Percentiles rank a stretch among this genome's conserved stretches.
These are phyloP conservation scores for Fusarium multiceps DNA, from an alignment of 2,329 filamentous ascomycete genomes.

Conservation along the genomic window DNA sequence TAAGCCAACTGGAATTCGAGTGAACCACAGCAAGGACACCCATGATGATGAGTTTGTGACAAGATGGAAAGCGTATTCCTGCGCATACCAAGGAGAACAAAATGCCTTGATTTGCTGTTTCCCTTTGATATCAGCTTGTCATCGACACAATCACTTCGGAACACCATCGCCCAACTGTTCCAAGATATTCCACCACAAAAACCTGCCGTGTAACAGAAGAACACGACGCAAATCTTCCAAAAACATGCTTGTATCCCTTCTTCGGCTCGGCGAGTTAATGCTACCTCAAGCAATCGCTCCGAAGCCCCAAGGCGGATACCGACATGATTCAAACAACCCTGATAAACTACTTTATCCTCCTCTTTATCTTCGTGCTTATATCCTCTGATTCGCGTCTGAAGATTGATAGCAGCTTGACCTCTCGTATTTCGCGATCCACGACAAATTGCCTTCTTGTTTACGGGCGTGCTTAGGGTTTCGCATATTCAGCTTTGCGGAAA, in stretches of 20 bases:
- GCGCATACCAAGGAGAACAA: neutral
- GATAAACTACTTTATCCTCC: conserved; percentile 23
- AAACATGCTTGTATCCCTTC: conserved; percentile 12
- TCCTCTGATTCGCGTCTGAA: neutral
- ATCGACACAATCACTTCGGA: neutral
- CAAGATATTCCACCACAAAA: conserved; percentile 2
- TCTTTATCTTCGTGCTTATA: neutral
- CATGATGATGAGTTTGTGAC: neutral
- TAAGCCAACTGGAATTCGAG: neutral
- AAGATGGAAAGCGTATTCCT: neutral
- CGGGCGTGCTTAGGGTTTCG: neutral
- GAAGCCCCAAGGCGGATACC: conserved; percentile 19
- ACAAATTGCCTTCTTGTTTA: conserved; percentile 25
- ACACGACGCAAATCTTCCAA: neutral
- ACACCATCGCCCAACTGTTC: neutral
- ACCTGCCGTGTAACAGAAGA: conserved; percentile 8
- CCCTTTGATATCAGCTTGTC: neutral
- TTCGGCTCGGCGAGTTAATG: conserved; percentile 31
- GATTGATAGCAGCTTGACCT: neutral
- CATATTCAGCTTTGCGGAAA: conserved; percentile 3
- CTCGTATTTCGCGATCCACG: neutral
- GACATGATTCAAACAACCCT: conserved; percentile 28
- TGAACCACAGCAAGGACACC: neutral
- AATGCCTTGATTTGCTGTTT: neutral
- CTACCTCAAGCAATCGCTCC: conserved; percentile 21